Percentiles rank a stretch among this genome's conserved stretches.
phyloP scores from a whole-genome alignment of 2,329 filamentous ascomycete genomes.

The Cladosporium sp. region DNA sequence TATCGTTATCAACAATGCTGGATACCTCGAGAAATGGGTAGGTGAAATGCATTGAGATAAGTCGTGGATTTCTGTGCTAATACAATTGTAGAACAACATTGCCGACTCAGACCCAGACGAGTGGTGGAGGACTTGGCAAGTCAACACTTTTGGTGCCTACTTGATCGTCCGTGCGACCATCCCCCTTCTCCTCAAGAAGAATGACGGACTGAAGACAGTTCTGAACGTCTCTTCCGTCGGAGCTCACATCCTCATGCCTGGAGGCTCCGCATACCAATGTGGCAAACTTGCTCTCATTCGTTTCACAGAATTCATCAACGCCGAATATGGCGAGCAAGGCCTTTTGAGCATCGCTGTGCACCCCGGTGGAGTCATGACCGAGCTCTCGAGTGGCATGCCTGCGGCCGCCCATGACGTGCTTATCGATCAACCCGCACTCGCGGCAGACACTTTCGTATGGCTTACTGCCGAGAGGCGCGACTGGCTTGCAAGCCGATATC shows the following conservation, averaged over 20 bases:
- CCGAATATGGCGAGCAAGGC: conserved; percentile 47
- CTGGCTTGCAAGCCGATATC: conserved; percentile 42
- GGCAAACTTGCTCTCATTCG: conserved; percentile 49
- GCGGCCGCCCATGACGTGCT: conserved; percentile 26
- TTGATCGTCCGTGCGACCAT: conserved; percentile 45
- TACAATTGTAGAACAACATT: conserved; percentile 17
- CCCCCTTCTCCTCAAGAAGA: conserved; percentile 40
- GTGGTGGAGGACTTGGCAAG: conserved; percentile 52
- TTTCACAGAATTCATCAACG: conserved; percentile 48
- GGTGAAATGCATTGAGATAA: neutral
- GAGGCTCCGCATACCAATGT: conserved; percentile 47
- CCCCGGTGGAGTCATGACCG: conserved; percentile 50
- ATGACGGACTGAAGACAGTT: conserved; percentile 42
- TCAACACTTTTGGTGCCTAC: conserved; percentile 52
- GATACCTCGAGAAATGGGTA: conserved; percentile 24
- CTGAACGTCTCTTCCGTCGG: conserved; percentile 47
- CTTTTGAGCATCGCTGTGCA: conserved; percentile 47
- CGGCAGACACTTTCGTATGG: conserved; percentile 37
- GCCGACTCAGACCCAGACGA: conserved; percentile 37
- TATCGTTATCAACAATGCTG: conserved; percentile 43
- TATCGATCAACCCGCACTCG: conserved; percentile 35
- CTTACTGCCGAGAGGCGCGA: conserved; percentile 37
- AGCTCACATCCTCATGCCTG: conserved; percentile 33
- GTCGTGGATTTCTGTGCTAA: neutral
- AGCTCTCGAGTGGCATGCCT: conserved; percentile 44